Evolutionary conservation across 305 asterid species (phyloP).

Genomic region (Fraxinus velutina): DNA sequence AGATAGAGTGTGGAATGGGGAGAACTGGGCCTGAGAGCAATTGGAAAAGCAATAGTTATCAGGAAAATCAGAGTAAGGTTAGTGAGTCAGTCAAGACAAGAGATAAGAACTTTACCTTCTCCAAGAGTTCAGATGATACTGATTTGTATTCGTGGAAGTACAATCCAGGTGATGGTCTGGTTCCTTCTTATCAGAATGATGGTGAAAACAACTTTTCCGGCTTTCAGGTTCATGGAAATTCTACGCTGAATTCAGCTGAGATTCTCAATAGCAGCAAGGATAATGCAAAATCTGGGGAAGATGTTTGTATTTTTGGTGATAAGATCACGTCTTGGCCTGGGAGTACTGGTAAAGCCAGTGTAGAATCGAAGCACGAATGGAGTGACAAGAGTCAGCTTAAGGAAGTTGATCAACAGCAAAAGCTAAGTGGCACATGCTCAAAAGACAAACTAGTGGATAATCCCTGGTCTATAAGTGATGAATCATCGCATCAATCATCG

Average conservation of each 20-base stretch:
- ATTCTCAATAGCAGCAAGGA: slow-evolving; percentile 40
- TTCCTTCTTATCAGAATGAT: slow-evolving; percentile 46
- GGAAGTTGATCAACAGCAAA: slow-evolving; percentile 48
- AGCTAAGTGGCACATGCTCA: slow-evolving; percentile 35
- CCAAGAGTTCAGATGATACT: slow-evolving; percentile 55
- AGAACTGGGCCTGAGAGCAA: slow-evolving; percentile 53
- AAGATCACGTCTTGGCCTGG: slow-evolving; percentile 54
- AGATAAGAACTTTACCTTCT: slow-evolving; percentile 53
- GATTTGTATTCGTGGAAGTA: slow-evolving; percentile 57
- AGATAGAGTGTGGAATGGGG: slow-evolving; percentile 68
- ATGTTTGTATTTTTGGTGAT: slow-evolving; percentile 45
- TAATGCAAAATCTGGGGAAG: slow-evolving; percentile 45
- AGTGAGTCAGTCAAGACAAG: slow-evolving; percentile 47
- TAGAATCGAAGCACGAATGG: slow-evolving; percentile 31
- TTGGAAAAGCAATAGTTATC: slow-evolving; percentile 43
- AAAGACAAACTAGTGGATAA: slow-evolving; percentile 46
- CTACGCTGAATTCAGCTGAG: slow-evolving; percentile 41
- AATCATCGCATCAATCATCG: slow-evolving; percentile 37
- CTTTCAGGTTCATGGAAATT: slow-evolving; percentile 51
- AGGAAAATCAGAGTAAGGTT: slow-evolving; percentile 41
- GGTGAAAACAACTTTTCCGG: slow-evolving; percentile 46
- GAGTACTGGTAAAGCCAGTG: slow-evolving; percentile 40
- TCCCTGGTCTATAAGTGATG: slow-evolving; percentile 53
- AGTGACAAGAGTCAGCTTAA: slow-evolving; percentile 47
- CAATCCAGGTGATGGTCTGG: slow-evolving; percentile 44